Evolutionary conservation across 2,329 filamentous ascomycete genomes (phyloP).

Genomic region (Monosporascus sp.): DNA sequence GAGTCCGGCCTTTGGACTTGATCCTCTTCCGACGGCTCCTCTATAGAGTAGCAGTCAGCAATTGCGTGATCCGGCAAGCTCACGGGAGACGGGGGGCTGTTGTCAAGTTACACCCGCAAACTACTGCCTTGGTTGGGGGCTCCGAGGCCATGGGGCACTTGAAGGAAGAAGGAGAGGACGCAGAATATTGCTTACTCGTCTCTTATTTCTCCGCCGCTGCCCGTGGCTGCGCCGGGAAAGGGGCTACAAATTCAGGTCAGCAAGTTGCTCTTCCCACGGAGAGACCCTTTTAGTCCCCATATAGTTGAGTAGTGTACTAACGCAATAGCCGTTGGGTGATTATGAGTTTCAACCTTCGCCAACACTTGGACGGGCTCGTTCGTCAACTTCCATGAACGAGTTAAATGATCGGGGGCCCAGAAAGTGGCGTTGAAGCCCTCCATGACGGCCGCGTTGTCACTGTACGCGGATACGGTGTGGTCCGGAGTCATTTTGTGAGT

Average conservation of each 20-base stretch:
- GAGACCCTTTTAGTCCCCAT: too few relatives aligned
- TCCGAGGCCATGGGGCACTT: too few relatives aligned
- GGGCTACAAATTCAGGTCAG: slow-evolving; percentile 8
- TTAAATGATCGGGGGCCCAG: slow-evolving; percentile 84
- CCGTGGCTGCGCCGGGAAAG: slow-evolving; percentile 80
- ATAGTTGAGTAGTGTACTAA: background rate
- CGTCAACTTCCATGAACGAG: slow-evolving; percentile 79
- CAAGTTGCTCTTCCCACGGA: background rate
- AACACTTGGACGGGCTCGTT: slow-evolving; percentile 85
- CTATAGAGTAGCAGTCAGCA: slow-evolving; percentile 56
- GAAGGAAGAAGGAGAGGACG: too few relatives aligned
- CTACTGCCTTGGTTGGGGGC: too few relatives aligned
- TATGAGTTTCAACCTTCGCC: slow-evolving; percentile 95
- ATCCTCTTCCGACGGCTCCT: slow-evolving; percentile 88
- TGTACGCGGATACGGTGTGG: slow-evolving; percentile 91
- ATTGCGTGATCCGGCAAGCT: slow-evolving; percentile 1
- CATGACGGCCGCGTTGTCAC: slow-evolving; percentile 94
- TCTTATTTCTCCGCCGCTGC: slow-evolving; percentile 90
- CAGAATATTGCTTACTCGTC: slow-evolving; percentile 44
- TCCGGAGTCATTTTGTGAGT: slow-evolving; percentile 79
- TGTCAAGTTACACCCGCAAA: too few relatives aligned
- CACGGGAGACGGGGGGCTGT: slow-evolving; percentile 3
- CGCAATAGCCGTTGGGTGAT: slow-evolving; percentile 93
- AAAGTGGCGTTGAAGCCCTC: slow-evolving; percentile 65
- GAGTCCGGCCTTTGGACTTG: slow-evolving; percentile 86